Conservation (phyloP, 2,329 filamentous ascomycete species). For the Colletotrichum sp. region DNA sequence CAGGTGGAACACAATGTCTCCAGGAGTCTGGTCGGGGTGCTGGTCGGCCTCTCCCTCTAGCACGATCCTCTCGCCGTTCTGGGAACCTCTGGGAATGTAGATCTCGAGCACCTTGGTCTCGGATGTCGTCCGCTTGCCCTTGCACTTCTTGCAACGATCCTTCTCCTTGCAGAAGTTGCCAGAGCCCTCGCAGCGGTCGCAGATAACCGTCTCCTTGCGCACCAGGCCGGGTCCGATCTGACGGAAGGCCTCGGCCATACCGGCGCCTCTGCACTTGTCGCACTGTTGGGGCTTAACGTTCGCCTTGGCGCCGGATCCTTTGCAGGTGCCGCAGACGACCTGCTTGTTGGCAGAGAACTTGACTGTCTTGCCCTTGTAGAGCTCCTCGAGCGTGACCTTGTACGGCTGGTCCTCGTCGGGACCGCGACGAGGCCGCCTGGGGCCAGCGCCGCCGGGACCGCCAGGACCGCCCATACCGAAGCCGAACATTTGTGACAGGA, state of each 20-base stretch:
- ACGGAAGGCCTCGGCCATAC: slow-evolving; percentile 77
- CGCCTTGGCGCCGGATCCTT: slow-evolving; percentile 88
- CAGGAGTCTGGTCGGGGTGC: slow-evolving; percentile 84
- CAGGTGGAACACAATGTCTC: slow-evolving; percentile 91
- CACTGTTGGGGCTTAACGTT: slow-evolving; percentile 86
- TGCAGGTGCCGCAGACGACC: slow-evolving; percentile 85
- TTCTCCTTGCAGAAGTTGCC: slow-evolving; percentile 92
- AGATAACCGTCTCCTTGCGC: slow-evolving; percentile 79
- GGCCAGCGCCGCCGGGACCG: slow-evolving; percentile 56
- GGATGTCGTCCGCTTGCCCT: slow-evolving; percentile 84
- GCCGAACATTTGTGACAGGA: slow-evolving; percentile 91
- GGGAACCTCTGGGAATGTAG: slow-evolving; percentile 88
- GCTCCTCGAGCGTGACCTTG: slow-evolving; percentile 87
- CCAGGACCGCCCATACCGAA: slow-evolving; percentile 64
- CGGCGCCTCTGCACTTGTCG: slow-evolving; percentile 82
- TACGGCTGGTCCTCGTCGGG: slow-evolving; percentile 90
- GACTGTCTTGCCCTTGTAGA: slow-evolving; percentile 98
- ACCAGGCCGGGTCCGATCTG: slow-evolving; percentile 88
- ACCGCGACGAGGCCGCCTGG: slow-evolving; percentile 71
- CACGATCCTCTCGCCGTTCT: slow-evolving; percentile 87
- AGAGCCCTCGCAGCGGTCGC: slow-evolving; percentile 83
- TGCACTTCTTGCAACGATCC: slow-evolving; percentile 99
- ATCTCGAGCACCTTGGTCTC: slow-evolving; percentile 96
- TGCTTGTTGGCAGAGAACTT: slow-evolving; percentile 97
- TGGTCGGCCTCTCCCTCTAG: slow-evolving; percentile 96